Conservation (phyloP, 2,329 filamentous ascomycete species). For the Periconia sp. region DNA sequence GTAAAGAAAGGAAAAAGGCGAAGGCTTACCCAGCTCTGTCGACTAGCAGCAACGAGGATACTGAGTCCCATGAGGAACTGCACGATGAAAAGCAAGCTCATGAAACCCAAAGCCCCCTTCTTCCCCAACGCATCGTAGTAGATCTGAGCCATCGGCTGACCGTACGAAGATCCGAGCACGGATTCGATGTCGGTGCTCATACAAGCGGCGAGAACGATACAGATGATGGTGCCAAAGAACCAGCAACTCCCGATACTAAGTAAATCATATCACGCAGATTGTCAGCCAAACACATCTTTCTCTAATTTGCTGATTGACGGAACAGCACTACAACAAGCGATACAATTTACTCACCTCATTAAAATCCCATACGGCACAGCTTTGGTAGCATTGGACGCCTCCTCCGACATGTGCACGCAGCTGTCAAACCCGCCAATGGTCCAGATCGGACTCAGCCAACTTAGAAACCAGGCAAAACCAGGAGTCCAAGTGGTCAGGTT, state of each 20-base stretch:
- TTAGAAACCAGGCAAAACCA: slow-evolving; percentile 59
- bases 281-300: not conserved
- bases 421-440: slow-evolving; percentile 45
- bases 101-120: slow-evolving; percentile 59
- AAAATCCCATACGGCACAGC: slow-evolving; percentile 63
- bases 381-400: slow-evolving; percentile 61
- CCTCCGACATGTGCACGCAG: slow-evolving; percentile 58
- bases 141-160: slow-evolving; percentile 63
- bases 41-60: slow-evolving; percentile 59
- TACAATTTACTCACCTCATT: slow-evolving; percentile 37
- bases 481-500: slow-evolving; percentile 59
- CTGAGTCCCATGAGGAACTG: slow-evolving; percentile 65
- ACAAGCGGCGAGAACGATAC: slow-evolving; percentile 60
- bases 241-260: slow-evolving; percentile 45
- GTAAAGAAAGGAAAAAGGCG: not conserved
- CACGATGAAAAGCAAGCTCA: slow-evolving; percentile 61
- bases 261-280: not conserved
- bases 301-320: not conserved
- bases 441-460: slow-evolving; percentile 65
- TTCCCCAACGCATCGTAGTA: slow-evolving; percentile 65
- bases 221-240: slow-evolving; percentile 59
- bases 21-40: slow-evolving; percentile 56
- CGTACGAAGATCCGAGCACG: slow-evolving; percentile 53
- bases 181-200: slow-evolving; percentile 57
- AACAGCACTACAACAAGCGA: not conserved